Percentiles rank a stretch among this genome's conserved stretches.
These are phyloP conservation scores for Metschnikowia orientalis DNA, from an alignment of 805 yeast species.

Conservation along the genomic window DNA sequence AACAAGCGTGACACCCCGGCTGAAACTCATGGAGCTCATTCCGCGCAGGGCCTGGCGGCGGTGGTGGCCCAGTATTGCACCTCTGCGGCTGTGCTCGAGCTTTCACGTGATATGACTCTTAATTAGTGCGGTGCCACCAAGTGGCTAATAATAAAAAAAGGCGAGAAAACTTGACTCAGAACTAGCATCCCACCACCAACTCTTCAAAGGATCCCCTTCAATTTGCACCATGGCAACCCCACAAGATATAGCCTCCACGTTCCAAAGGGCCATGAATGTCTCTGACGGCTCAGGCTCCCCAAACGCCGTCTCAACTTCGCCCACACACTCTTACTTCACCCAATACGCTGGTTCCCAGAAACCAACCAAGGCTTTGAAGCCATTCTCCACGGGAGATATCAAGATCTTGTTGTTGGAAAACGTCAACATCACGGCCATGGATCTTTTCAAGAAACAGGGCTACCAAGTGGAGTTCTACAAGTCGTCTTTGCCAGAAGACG, in stretches of 20 bases:
- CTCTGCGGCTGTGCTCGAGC: conserved; percentile 3
- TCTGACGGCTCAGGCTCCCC: conserved; percentile 38
- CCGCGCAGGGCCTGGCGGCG: not conserved
- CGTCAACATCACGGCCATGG: conserved; percentile 88
- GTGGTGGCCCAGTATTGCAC: not conserved
- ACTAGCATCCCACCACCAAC: not conserved
- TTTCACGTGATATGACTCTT: conserved; percentile 6
- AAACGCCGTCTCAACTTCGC: conserved; percentile 78
- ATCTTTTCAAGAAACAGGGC: conserved; percentile 82
- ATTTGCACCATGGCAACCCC: conserved; percentile 60
- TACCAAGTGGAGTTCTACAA: conserved; percentile 95
- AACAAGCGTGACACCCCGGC: too few relatives aligned
- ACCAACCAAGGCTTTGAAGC: conserved; percentile 73
- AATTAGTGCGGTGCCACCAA: conserved; percentile 3
- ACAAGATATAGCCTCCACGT: conserved; percentile 59
- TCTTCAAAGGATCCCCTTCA: not conserved
- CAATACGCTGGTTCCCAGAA: conserved; percentile 48
- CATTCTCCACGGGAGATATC: conserved; percentile 92
- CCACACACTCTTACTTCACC: conserved; percentile 68
- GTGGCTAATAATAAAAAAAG: conserved; percentile 3
- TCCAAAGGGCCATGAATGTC: conserved; percentile 51
- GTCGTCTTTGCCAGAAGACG: conserved; percentile 85
- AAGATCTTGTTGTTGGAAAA: conserved; percentile 88
- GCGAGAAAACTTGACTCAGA: conserved; percentile 5
- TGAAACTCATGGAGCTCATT: too few relatives aligned